Evolutionary conservation across 805 yeast genomes (phyloP).

Genomic region (Wickerhamomyces strasburgensis): DNA sequence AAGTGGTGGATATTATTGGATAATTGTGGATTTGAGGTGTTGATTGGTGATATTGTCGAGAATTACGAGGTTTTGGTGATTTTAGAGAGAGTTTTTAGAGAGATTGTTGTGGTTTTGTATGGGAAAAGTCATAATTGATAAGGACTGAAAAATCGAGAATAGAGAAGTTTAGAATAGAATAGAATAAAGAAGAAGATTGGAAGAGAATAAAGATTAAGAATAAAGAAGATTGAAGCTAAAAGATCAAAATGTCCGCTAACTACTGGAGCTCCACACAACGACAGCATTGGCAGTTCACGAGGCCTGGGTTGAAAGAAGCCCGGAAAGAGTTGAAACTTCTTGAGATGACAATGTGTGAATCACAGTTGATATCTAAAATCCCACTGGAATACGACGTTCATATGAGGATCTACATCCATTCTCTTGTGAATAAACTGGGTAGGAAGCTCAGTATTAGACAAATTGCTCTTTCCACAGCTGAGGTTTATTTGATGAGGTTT

Average conservation of each 20-base stretch:
- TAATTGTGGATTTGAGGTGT: too few species aligned
- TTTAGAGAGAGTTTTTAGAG: too few species aligned
- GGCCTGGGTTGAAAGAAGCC: slow-evolving; percentile 46
- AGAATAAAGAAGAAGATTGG: too few species aligned
- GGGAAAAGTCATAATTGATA: too few species aligned
- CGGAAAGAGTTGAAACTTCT: slow-evolving; percentile 37
- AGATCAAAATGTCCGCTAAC: slow-evolving; percentile 59
- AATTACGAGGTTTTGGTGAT: too few species aligned
- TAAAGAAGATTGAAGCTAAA: not conserved
- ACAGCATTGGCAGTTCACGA: slow-evolving; percentile 72
- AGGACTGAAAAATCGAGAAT: too few species aligned
- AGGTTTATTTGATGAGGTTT: slow-evolving; percentile 76
- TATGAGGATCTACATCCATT: slow-evolving; percentile 75
- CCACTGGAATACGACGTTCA: slow-evolving; percentile 41
- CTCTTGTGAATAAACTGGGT: slow-evolving; percentile 70
- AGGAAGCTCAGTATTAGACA: slow-evolving; percentile 75
- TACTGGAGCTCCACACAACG: slow-evolving; percentile 87
- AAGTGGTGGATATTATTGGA: too few species aligned
- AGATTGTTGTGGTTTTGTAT: too few species aligned
- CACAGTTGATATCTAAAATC: slow-evolving; percentile 35
- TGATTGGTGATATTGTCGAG: too few species aligned
- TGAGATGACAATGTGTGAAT: slow-evolving; percentile 35
- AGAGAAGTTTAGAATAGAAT: too few species aligned
- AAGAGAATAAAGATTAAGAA: too few species aligned
- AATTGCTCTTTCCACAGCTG: slow-evolving; percentile 83